Evolutionary conservation across 768 basidiomycete genomes (phyloP).

Genomic region (Infundibulicybe gibba): DNA sequence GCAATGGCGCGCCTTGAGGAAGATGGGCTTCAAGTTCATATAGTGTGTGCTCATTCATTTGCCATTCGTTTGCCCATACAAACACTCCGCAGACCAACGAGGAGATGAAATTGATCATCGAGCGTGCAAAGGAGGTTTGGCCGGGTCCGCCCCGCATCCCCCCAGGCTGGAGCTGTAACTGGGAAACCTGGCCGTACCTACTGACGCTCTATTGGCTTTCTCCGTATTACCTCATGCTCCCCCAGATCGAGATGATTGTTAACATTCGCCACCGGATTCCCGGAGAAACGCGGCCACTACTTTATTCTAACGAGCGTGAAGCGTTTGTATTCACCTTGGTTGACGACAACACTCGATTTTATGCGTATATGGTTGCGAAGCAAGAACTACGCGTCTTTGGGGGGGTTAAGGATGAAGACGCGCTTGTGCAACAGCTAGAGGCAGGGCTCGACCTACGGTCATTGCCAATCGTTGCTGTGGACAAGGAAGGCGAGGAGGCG

Average conservation of each 20-base stretch:
- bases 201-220: conserved; percentile 28
- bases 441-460: conserved; percentile 8
- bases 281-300: conserved; percentile 27
- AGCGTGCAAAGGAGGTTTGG: conserved; percentile 20
- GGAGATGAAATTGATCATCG: conserved; percentile 5
- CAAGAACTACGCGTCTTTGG: conserved; percentile 8
- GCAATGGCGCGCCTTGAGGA: too few relatives aligned
- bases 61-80: not conserved
- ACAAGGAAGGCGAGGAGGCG: conserved; percentile 21
- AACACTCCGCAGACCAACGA: not conserved
- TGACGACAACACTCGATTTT: conserved; percentile 12
- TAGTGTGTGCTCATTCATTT: too few relatives aligned
- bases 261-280: conserved; percentile 25
- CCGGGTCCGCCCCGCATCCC: conserved; percentile 18
- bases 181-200: conserved; percentile 23
- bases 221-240: conserved; percentile 31
- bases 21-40: too few relatives aligned
- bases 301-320: conserved; percentile 18
- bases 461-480: conserved; percentile 11
- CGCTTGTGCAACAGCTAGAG: conserved; percentile 10
- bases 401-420: conserved; percentile 9
- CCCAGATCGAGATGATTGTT: conserved; percentile 30
- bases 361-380: conserved; percentile 9
- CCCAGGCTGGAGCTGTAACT: conserved; percentile 24
- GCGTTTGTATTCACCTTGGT: conserved; percentile 19